These are phyloP conservation scores for Dioszegia hungarica DNA, from an alignment of 768 basidiomycete genomes.

Conservation along the genomic window DNA sequence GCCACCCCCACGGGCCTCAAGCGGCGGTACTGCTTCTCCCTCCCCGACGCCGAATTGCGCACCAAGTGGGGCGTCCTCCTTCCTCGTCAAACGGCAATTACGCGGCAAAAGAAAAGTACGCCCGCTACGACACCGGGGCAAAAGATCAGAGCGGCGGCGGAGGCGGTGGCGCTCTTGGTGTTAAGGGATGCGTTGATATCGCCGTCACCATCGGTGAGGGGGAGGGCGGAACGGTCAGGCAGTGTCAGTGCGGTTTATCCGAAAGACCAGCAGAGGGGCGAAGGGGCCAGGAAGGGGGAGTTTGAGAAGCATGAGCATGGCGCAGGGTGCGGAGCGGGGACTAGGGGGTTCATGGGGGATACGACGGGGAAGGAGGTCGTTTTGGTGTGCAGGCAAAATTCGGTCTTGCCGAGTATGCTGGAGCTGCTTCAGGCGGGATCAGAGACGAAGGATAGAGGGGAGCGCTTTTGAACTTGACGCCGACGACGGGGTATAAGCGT, in stretches of 20 bases:
- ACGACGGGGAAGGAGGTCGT: conserved; percentile 78
- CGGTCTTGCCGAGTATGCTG: conserved; percentile 70
- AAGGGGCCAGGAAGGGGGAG: conserved; percentile 56
- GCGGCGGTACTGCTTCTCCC: conserved; percentile 91
- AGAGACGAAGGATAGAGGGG: conserved; percentile 5
- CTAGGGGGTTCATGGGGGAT: conserved; percentile 66
- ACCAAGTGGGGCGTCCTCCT: conserved; percentile 49
- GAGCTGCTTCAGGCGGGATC: conserved; percentile 50
- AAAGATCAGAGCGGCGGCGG: conserved; percentile 60
- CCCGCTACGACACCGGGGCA: neutral
- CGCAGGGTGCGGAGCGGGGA: too few relatives aligned
- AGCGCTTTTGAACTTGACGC: neutral
- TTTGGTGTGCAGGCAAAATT: conserved; percentile 81
- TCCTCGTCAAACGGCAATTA: conserved; percentile 23
- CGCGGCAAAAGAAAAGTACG: conserved; percentile 4
- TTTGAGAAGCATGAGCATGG: neutral
- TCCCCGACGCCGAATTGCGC: conserved; percentile 70
- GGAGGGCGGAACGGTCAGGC: conserved; percentile 37
- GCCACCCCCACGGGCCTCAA: conserved; percentile 57
- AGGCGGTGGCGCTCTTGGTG: conserved; percentile 72
- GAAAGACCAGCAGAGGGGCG: conserved; percentile 57
- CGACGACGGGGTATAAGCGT: neutral
- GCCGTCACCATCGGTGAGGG: conserved; percentile 10
- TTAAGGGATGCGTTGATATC: conserved; percentile 75
- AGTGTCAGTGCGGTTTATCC: conserved; percentile 16